These are phyloP conservation scores for Lentinula sp. DNA, from an alignment of 768 basidiomycete genomes.

Conservation along the genomic window DNA sequence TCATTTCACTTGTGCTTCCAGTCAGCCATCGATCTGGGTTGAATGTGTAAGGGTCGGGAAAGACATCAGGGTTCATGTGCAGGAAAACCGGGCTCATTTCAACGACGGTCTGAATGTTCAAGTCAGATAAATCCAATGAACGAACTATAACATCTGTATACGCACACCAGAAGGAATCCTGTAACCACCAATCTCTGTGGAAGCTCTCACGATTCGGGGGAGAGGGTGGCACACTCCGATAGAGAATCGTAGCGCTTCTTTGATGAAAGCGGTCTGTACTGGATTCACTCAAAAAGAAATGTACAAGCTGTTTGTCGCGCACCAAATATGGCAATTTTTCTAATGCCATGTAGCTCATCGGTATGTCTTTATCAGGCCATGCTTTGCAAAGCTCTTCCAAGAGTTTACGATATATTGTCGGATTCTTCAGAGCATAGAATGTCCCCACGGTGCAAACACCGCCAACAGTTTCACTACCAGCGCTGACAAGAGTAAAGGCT, in stretches of 20 bases:
- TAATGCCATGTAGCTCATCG: conserved; percentile 19
- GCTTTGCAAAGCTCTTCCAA: conserved; percentile 21
- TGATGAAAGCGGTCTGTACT: conserved; percentile 37
- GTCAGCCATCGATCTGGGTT: conserved; percentile 37
- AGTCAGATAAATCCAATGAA: not conserved
- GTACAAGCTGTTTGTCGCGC: conserved; percentile 3
- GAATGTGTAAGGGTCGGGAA: conserved; percentile 32
- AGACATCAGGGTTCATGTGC: conserved; percentile 32
- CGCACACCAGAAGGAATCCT: conserved; percentile 32
- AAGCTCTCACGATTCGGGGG: conserved; percentile 30
- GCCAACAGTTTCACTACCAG: conserved; percentile 26
- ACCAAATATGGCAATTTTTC: conserved; percentile 33
- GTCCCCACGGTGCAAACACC: conserved; percentile 19
- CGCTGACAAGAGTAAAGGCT: conserved; percentile 18
- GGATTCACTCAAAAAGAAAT: not conserved
- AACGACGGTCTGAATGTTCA: conserved; percentile 27
- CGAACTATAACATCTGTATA: not conserved
- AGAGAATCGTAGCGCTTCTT: conserved; percentile 37
- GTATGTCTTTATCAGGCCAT: conserved; percentile 25
- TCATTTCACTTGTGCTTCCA: conserved; percentile 25
- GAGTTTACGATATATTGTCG: conserved; percentile 13
- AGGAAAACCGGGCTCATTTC: conserved; percentile 32
- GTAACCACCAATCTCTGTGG: conserved; percentile 25
- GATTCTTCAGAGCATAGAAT: conserved; percentile 19
- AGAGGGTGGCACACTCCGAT: conserved; percentile 32